phyloP scores from a whole-genome alignment of 2,329 filamentous ascomycete species.

The Botrytis fabae region DNA sequence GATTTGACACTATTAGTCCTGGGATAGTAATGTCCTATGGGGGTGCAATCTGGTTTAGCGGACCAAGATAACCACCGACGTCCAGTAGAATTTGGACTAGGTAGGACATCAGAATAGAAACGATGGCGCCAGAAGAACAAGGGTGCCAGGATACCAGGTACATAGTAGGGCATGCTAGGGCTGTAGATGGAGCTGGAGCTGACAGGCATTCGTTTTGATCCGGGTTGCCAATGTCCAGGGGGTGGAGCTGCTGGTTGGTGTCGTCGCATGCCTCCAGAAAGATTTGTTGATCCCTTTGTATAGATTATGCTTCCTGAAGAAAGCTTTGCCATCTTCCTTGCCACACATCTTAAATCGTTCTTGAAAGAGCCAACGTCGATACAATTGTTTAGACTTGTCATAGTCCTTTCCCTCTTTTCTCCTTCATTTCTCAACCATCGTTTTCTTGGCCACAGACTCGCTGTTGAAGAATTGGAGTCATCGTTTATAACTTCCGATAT shows the following conservation, averaged over 20 bases:
- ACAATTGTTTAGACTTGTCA: slow-evolving; percentile 9
- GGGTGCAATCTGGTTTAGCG: slow-evolving; percentile 8
- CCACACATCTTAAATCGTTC: slow-evolving; percentile 26
- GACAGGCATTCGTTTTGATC: slow-evolving; percentile 38
- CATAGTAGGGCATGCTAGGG: slow-evolving; percentile 32
- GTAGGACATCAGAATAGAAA: slow-evolving; percentile 35
- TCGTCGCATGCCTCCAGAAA: slow-evolving; percentile 33
- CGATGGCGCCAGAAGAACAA: slow-evolving; percentile 33
- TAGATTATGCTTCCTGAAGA: slow-evolving; percentile 32
- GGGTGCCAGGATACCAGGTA: slow-evolving; percentile 30
- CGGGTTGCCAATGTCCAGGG: slow-evolving; percentile 32
- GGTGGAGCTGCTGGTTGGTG: slow-evolving; percentile 37
- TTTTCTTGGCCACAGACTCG: slow-evolving; percentile 12
- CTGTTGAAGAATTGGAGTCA: slow-evolving; percentile 20
- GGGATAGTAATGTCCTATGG: slow-evolving; percentile 3
- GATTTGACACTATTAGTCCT: slow-evolving; percentile 12
- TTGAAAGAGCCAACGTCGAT: slow-evolving; percentile 1
- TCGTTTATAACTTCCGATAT: slow-evolving; percentile 24
- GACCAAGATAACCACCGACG: slow-evolving; percentile 18
- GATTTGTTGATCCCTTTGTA: slow-evolving; percentile 32
- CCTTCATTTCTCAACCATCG: not conserved
- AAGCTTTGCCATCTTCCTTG: slow-evolving; percentile 29
- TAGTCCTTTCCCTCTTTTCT: slow-evolving; percentile 6
- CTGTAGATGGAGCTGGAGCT: slow-evolving; percentile 35
- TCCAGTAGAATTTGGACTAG: slow-evolving; percentile 23